phyloP scores from a whole-genome alignment of 352 stramenopile species.

The Globisporangium cystogenes region DNA sequence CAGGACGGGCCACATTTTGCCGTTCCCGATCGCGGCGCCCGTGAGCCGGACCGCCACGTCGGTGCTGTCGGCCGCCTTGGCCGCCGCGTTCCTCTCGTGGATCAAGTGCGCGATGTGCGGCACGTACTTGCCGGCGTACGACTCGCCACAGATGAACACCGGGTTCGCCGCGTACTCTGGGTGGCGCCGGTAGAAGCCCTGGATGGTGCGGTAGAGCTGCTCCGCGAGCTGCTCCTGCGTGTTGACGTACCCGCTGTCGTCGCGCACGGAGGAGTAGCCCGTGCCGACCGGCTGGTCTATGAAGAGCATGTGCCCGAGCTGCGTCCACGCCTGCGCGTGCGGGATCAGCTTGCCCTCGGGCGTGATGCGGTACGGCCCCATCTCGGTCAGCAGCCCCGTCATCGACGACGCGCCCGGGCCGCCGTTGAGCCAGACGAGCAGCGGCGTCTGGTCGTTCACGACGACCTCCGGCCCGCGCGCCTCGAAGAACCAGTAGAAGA shows the following conservation, averaged over 20 bases:
- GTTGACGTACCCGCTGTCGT: constrained; percentile 65
- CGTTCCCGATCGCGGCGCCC: constrained; percentile 90
- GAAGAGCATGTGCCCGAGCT: constrained; percentile 80
- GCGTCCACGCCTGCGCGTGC: constrained; percentile 65
- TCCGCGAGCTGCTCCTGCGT: constrained; percentile 60
- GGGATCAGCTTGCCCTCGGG: constrained; percentile 63
- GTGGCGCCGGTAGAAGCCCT: constrained; percentile 88
- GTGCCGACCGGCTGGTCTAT: constrained; percentile 81
- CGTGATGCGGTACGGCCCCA: constrained; percentile 71
- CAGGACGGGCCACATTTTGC: constrained; percentile 78
- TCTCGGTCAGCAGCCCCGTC: constrained; percentile 71
- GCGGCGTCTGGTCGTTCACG: constrained; percentile 37
- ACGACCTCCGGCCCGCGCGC: constrained; percentile 35
- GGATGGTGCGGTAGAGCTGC: constrained; percentile 92
- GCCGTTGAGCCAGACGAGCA: constrained; percentile 81
- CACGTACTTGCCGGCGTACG: constrained; percentile 97
- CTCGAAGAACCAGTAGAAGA: constrained; percentile 89
- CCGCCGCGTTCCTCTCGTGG: constrained; percentile 70
- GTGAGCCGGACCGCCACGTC: constrained; percentile 70
- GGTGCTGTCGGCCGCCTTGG: constrained; percentile 6
- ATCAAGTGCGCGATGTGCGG: constrained; percentile 94
- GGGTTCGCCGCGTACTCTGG: constrained; percentile 64
- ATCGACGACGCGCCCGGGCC: constrained; percentile 76
- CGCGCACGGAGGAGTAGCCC: constrained; percentile 67
- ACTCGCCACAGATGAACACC: constrained; percentile 86